Base-by-base conservation (phyloP, 225 moss, liverwort and hornwort species). In the Anthoceros angustus region DNA sequence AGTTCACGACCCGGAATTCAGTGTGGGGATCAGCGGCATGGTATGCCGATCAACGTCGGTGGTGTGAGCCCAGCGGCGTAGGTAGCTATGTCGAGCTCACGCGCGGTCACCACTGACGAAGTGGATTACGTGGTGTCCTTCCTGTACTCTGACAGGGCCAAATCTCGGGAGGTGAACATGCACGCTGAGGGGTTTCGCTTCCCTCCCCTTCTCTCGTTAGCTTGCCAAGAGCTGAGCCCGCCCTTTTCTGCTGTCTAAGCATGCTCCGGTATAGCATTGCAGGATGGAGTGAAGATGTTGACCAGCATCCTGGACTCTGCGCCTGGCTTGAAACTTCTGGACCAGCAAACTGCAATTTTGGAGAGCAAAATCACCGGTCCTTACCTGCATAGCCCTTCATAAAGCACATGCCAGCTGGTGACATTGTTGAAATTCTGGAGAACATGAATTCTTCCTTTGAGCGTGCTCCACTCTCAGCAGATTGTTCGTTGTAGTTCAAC, bases 201-300 rank as follows among this genome's bases (percentile, higher is more conserved):
- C n/a, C n/a, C n/a, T n/a, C n/a, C n/a, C n/a, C n/a, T n/a, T n/a
- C n/a, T n/a, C n/a, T n/a, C n/a, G n/a, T n/a, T n/a, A n/a, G n/a
- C n/a, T n/a, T n/a, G n/a, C n/a, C n/a, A 42, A 42, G 42, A 41
- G 66, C 3, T 40, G 66, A 16, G 42, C 12, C 42, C 10, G 18
- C 43, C 25, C 15, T 2, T 7, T 12, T 9, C 16, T 9, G 20
- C 32, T 2, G 25, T 63, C 42, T 24, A 10, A 12, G 70, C 23
- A 12, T 42, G 12, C 20, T 24, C 21, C 21, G 25, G 60, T 61
- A 46, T 2, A 8, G 41, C 7, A 48, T 64, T 67, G 68, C 75
- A 94, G 88, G 91, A 98, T 68, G 92, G 87, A 62, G 79, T 92
- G 75, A 92, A 77, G 73, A 77, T 66, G 50, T 78, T 98, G 71